Evolutionary conservation across 495 filamentous ascomycete genomes (phyloP), one percentile per base, ranked within the genome.

Genomic region (Tricharina praecox): DNA sequence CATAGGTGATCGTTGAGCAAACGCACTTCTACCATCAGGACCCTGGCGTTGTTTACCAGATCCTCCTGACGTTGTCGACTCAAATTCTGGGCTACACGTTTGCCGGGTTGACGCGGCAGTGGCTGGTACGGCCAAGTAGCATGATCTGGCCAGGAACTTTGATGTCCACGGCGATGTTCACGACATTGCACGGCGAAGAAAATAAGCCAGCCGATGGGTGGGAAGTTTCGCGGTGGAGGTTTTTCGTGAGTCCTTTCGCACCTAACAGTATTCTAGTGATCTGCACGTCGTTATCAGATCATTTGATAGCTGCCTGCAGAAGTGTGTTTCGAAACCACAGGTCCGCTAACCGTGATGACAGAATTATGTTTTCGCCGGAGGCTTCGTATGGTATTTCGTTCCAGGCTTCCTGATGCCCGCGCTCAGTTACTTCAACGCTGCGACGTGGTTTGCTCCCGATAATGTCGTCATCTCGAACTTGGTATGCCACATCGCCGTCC

Each of bases 81-180:
- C 84, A 88, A 63, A 82, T 88, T 15, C 65, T 90, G 34, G 83
- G 83, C 2, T 90, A 90, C 63, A 72, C 82, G 1, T 82, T 90
- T 55, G 84, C 83, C 36, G 84, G 84, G 0, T 66, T 90, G 28
- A 79, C 78, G 2, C 70, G 81, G n/a, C 69, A 77, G 19, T 81
- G 80, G 56, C 67, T 88, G n/a, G 84, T 92, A 13, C 72, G 79
- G 4, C 86, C 86, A 4, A 77, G 80, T 35, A 78, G 82, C 15
- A 93, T 94, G 84, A 81, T 93, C 13, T 94, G 86, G 86, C 86
- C 87, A 0, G 77, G 78, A 36, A 87, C 85, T 3, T 68, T 94
- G 24, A 84, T 86, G 62, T 87, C 85, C 35, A 81, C 85, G 1
- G 79, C 85, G 34, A 82, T 93, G 69, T 81, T 93, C 53, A 78